These are phyloP conservation scores for Euphorbia neoarborescens DNA, from an alignment of 441 rosid genomes.

Conservation along the genomic window DNA sequence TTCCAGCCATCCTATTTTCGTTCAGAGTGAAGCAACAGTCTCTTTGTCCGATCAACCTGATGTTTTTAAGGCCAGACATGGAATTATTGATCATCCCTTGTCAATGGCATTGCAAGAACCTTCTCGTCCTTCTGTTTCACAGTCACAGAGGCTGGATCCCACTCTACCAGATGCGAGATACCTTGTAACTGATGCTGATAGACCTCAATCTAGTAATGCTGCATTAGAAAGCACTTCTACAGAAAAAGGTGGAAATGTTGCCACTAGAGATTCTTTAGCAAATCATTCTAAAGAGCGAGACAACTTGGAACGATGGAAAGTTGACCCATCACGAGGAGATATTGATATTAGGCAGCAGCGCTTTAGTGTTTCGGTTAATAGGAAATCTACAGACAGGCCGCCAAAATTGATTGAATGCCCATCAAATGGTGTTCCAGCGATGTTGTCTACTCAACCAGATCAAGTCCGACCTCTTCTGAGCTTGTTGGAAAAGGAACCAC, in stretches of 20 bases:
- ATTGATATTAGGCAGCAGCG: conserved; percentile 52
- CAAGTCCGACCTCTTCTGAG: conserved; percentile 96
- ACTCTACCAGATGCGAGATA: conserved; percentile 48
- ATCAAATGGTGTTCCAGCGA: conserved; percentile 48
- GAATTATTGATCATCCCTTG: conserved; percentile 34
- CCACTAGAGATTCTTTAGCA: conserved; percentile 29
- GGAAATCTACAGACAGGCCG: conserved; percentile 65
- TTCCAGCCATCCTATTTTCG: conserved; percentile 44
- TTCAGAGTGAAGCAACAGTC: conserved; percentile 45
- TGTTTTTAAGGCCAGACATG: conserved; percentile 48
- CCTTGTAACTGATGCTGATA: conserved; percentile 41
- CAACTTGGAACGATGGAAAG: conserved; percentile 36
- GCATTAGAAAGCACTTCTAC: conserved; percentile 33
- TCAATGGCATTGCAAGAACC: conserved; percentile 46
- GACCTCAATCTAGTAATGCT: conserved; percentile 53
- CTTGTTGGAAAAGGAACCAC: conserved; percentile 97
- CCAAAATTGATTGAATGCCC: conserved; percentile 53
- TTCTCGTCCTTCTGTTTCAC: conserved; percentile 55
- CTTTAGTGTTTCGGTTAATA: conserved; percentile 35
- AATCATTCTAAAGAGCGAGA: conserved; percentile 34
- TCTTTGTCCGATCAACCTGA: conserved; percentile 49
- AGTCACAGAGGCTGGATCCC: conserved; percentile 54
- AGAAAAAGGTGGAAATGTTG: conserved; percentile 35
- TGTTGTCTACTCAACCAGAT: conserved; percentile 46
- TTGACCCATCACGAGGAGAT: conserved; percentile 40